phyloP scores from a whole-genome alignment of 2,329 filamentous ascomycete genomes.

The Acrocalymma vagum region DNA sequence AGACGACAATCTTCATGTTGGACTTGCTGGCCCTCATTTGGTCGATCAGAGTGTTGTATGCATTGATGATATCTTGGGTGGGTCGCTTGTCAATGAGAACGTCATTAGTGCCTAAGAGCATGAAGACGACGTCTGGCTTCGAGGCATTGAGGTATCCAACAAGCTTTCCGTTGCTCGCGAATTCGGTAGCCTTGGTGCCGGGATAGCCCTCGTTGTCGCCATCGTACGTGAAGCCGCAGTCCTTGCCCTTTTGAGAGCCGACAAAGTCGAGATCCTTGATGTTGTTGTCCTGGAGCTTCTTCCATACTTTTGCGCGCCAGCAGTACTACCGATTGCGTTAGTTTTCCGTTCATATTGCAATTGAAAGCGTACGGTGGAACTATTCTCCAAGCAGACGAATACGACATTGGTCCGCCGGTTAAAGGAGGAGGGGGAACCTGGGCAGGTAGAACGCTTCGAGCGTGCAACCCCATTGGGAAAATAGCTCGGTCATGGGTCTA shows the following conservation, averaged over 20 bases:
- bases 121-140: conserved; percentile 55
- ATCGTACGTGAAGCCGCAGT: conserved; percentile 51
- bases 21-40: conserved; percentile 54
- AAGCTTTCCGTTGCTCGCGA: conserved; percentile 49
- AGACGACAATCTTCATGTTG: conserved; percentile 51
- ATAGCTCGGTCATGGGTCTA: no score
- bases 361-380: background rate
- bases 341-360: no score
- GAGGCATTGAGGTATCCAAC: conserved; percentile 49
- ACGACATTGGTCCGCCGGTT: no score
- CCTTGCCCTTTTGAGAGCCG: conserved; percentile 42
- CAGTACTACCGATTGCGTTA: conserved; percentile 34
- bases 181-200: conserved; percentile 51
- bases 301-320: conserved; percentile 46
- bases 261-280: conserved; percentile 45
- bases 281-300: conserved; percentile 31
- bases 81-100: conserved; percentile 46
- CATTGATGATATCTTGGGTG: conserved; percentile 42
- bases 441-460: no score
- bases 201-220: conserved; percentile 57
- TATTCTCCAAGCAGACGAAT: background rate
- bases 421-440: no score
- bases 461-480: no score
- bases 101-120: conserved; percentile 58
- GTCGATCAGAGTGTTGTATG: conserved; percentile 49